Conservation (phyloP, 148 eudicot genomes). For the Spergularia bocconei region DNA sequence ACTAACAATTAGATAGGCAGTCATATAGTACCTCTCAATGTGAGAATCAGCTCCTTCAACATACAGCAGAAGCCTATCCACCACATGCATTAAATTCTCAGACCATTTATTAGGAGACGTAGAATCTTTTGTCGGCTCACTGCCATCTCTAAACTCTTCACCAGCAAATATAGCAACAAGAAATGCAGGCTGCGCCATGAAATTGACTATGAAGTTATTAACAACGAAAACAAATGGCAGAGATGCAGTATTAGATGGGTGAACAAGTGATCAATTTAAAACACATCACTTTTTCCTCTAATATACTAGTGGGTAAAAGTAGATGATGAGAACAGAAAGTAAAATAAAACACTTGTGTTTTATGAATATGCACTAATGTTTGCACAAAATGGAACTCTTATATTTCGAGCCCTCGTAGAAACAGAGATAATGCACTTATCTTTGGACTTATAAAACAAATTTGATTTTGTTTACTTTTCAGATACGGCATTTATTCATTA, state of each 20-base stretch:
- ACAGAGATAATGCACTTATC: no score
- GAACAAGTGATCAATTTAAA: neutral
- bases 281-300: neutral
- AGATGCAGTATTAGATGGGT: neutral
- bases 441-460: no score
- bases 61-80: constrained; percentile 54
- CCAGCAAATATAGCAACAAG: constrained; percentile 52
- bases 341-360: no score
- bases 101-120: constrained; percentile 33
- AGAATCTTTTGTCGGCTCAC: constrained; percentile 37
- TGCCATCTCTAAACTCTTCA: constrained; percentile 35
- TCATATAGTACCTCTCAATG: constrained; percentile 50
- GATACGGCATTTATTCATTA: neutral
- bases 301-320: no score
- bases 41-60: constrained; percentile 44
- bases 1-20: neutral
- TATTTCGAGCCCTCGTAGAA: no score
- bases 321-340: no score
- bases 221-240: neutral
- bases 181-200: constrained; percentile 73
- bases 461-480: no score
- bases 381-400: no score
- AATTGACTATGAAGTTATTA: neutral
- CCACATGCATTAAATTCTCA: constrained; percentile 36
- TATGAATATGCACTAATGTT: no score